Evolutionary conservation across 2,329 filamentous ascomycete genomes (phyloP), one percentile per base, ranked within the genome.

Genomic region (Juglanconis oblonga): DNA sequence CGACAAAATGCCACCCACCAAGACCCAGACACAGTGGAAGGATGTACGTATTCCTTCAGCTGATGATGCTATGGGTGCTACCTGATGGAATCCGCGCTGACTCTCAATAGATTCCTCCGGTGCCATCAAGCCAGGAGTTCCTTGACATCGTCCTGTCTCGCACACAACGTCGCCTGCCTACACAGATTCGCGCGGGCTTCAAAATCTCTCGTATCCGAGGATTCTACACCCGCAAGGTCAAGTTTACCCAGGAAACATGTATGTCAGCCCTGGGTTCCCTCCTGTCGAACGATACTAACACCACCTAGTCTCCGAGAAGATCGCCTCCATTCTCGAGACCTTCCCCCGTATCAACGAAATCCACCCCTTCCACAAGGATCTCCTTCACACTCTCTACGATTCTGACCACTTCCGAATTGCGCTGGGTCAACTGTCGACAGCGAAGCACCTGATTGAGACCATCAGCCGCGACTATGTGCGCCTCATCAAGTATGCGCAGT

Each of bases 321-420:
- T 99, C 67, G 86, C 87, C 67, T 85, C 88, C 62, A 97, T 97
- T 71, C 87, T 98, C 71, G 91, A 97, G 75, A 91, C 90, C 69
- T 97, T 99, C 72, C 95, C 95, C 58, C 87, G 93, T 61, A 83
- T 99, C 57, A 88, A 92, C 73, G 95, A 99, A 73, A 49, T 65
- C 32, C 67, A 73, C 50, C 66, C 69, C 5, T 68, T 70, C 62
- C 67, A 72, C 63, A 79, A 90, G 78, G 88, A 92, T 77, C 80
- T 96, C 71, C 89, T 99, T 79, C 98, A 99, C 80, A 98, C 95
- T 24, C 88, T 99, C 50, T 99, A 98, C 81, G 94, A 97, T 86
- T 91, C 92, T 75, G 94, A 99, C 81, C 92, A 97, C 75, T 98
- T 98, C 81, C 87, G 90, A 69, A 98, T 99, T 70, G 95, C 96